Evolutionary conservation across 805 yeast species (phyloP), one percentile per base, ranked within the genome.

Genomic region (Ascoidea rubescens): DNA sequence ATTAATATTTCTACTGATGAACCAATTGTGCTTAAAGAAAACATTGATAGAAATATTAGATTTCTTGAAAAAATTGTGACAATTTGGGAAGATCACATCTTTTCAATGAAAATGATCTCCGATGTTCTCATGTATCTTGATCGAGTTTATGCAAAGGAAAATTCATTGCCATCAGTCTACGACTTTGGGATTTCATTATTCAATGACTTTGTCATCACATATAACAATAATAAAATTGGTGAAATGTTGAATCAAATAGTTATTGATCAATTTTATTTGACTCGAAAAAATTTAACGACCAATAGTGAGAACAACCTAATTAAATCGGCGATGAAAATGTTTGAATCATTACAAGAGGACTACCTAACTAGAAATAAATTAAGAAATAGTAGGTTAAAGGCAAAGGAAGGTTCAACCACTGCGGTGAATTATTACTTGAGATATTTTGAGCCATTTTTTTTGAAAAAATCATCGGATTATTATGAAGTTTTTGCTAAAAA

Each of bases 81-180:
- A 37, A 77, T 74, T 52, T 89, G 96, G 96, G 73, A 77, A 44
- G 87, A 81, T 49, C 91, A 85, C 62, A 64, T 81, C 45, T 72
- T 80, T 45, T 74, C 84, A 49, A 84, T 87, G 82, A 74, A 86
- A 56, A 79, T 87, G 74, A 77, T 87, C 47, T 77, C 90, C 59
- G 96, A 90, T 64, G 86, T 89, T 3, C 68, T 87, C 62, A 82
- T 89, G 85, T 89, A 89, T 61, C 65, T 90, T 62, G 95, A 89
- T 62, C 74, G 95, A 47, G 96, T 87, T 0, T 88, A 85, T 58
- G 85, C 89, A 31, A 81, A 79, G 57, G 90, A 84, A 56, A 70
- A 72, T 52, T 32, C 45, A 4, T 64, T 67, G 37, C 79, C 84
- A 4, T 68, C 81, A 53, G 72, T 84, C 2, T 83, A 82, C 60